Evolutionary conservation across 768 basidiomycete genomes (phyloP).

Genomic region (Tulasnella sp.): DNA sequence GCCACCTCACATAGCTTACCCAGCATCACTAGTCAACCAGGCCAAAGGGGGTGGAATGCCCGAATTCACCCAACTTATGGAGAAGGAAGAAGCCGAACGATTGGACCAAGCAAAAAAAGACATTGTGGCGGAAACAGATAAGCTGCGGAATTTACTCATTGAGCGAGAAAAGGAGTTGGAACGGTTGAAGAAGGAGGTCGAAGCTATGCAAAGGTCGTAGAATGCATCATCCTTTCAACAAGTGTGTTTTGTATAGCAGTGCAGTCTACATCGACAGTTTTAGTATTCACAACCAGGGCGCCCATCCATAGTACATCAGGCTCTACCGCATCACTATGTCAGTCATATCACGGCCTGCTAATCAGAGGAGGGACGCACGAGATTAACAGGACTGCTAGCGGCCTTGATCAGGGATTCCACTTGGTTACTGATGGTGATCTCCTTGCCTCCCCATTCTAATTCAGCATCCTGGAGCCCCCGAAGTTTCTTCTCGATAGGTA

Average conservation of each 20-base stretch:
- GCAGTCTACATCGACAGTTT: neutral
- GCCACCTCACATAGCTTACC: conserved; percentile 64
- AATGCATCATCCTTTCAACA: neutral
- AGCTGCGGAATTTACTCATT: conserved; percentile 55
- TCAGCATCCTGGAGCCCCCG: conserved; percentile 27
- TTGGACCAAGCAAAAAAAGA: conserved; percentile 67
- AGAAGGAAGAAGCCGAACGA: conserved; percentile 73
- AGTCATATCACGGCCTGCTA: neutral
- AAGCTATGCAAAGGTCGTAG: neutral
- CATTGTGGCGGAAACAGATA: conserved; percentile 68
- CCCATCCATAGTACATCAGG: conserved; percentile 88
- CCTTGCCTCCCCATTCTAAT: conserved; percentile 38
- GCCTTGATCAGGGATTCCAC: conserved; percentile 90
- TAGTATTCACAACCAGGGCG: conserved; percentile 55
- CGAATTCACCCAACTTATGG: conserved; percentile 81
- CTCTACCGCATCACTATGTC: conserved; percentile 38
- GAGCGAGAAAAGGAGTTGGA: conserved; percentile 80
- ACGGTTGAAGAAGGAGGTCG: conserved; percentile 48
- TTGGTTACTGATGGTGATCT: conserved; percentile 70
- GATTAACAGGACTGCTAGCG: conserved; percentile 62
- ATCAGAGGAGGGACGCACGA: conserved; percentile 41
- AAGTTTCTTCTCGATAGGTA: conserved; percentile 77
- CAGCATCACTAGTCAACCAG: conserved; percentile 51
- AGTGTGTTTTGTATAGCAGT: neutral
- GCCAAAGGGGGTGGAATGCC: conserved; percentile 49